Conservation (phyloP, 75 land plant genomes). For the Azolla pinnata region DNA sequence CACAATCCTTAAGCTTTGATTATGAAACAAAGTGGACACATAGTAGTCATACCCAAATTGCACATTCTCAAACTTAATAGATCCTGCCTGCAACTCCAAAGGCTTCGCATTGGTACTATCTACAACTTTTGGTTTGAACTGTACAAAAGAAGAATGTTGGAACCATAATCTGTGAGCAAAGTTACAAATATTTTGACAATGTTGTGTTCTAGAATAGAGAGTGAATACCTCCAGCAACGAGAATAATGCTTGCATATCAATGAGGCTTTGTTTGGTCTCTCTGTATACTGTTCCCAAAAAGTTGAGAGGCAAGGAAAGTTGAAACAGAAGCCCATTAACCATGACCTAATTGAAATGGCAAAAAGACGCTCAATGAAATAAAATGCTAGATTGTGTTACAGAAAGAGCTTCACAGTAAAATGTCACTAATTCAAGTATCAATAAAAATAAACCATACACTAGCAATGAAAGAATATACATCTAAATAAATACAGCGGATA, state of each 20-base stretch:
- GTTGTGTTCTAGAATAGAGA: not conserved
- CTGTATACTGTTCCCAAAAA: slow-evolving; percentile 95
- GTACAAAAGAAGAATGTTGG: slow-evolving; percentile 9
- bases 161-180: not conserved
- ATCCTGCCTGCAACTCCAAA: slow-evolving; percentile 56
- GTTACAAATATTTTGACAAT: not conserved
- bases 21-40: too few species aligned
- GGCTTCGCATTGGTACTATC: slow-evolving; percentile 54
- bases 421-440: too few species aligned
- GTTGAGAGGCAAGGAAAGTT: slow-evolving; percentile 86
- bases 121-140: slow-evolving; percentile 55
- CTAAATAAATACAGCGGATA: too few species aligned
- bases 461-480: too few species aligned
- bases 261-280: slow-evolving; percentile 86
- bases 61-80: slow-evolving; percentile 76
- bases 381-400: too few species aligned
- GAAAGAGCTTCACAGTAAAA: too few species aligned
- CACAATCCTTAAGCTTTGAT: too few species aligned
- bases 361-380: too few species aligned
- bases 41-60: slow-evolving; percentile 91
- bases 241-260: slow-evolving; percentile 95
- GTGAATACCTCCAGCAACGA: slow-evolving; percentile 81
- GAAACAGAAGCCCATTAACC: slow-evolving; percentile 97
- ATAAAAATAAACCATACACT: too few species aligned
- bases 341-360: slow-evolving; percentile 94